phyloP scores from a whole-genome alignment of 1,284 basidiomycete genomes.

The Tylopilus sp. region DNA sequence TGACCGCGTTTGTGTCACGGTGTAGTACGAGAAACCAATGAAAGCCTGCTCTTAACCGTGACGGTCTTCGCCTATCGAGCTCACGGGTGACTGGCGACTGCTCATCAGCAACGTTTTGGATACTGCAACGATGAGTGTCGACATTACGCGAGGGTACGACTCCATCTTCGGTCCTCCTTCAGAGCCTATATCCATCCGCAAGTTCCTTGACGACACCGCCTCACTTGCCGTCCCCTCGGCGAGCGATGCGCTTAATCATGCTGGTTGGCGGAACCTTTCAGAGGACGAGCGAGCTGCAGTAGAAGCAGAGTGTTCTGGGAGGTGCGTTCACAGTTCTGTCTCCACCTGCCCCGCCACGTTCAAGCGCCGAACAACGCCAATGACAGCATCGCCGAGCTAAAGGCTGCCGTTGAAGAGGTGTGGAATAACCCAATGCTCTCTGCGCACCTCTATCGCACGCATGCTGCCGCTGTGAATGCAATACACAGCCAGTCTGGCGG shows the following conservation, averaged over 20 bases:
- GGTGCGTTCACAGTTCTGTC: constrained; percentile 29
- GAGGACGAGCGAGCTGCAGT: constrained; percentile 29
- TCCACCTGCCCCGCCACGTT: background rate
- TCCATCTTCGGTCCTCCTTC: constrained; percentile 52
- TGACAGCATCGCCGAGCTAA: constrained; percentile 53
- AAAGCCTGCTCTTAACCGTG: background rate
- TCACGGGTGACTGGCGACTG: background rate
- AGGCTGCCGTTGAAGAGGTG: constrained; percentile 40
- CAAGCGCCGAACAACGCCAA: background rate
- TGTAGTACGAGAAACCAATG: no score
- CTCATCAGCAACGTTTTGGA: background rate
- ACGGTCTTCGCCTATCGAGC: background rate
- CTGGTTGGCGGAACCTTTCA: constrained; percentile 26
- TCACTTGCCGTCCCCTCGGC: constrained; percentile 12
- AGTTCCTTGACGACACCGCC: constrained; percentile 38
- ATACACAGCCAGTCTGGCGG: constrained; percentile 44
- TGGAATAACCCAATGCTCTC: constrained; percentile 56
- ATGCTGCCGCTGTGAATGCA: constrained; percentile 46
- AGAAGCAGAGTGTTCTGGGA: constrained; percentile 38
- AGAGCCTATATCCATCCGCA: constrained; percentile 41
- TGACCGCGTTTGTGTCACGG: background rate
- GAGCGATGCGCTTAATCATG: constrained; percentile 14
- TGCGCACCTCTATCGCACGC: constrained; percentile 49
- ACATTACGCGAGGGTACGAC: constrained; percentile 29
- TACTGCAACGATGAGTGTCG: constrained; percentile 16